These are phyloP conservation scores for Microstroma glucosiphilum DNA, from an alignment of 1,284 basidiomycete genomes.

Conservation along the genomic window DNA sequence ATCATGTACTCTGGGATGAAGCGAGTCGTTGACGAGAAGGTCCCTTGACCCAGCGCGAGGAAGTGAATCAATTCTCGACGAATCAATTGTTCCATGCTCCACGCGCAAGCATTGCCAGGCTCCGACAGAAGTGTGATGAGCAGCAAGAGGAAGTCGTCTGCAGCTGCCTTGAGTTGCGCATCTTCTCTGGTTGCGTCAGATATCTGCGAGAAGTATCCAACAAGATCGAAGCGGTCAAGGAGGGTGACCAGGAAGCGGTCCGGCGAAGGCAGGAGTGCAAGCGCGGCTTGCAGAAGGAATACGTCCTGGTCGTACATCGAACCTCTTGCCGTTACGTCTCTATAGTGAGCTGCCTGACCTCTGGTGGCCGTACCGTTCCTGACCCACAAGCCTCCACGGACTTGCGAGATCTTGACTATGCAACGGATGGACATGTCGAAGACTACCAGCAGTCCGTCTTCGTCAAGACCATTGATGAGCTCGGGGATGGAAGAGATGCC, in stretches of 20 bases:
- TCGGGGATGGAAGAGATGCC: neutral
- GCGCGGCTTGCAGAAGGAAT: constrained; percentile 76
- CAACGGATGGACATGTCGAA: constrained; percentile 46
- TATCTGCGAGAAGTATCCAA: constrained; percentile 63
- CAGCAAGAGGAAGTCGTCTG: constrained; percentile 85
- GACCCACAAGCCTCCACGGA: constrained; percentile 91
- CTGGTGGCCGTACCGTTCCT: constrained; percentile 93
- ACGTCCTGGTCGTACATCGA: constrained; percentile 95
- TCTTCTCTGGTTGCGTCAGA: constrained; percentile 52
- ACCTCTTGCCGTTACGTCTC: constrained; percentile 90
- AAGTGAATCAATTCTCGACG: constrained; percentile 84
- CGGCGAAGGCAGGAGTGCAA: constrained; percentile 66
- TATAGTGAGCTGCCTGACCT: constrained; percentile 91
- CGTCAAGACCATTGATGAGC: constrained; percentile 17
- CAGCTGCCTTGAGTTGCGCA: constrained; percentile 69
- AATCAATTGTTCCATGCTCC: constrained; percentile 65
- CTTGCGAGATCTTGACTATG: constrained; percentile 68
- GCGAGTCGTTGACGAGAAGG: constrained; percentile 87
- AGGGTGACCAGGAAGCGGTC: constrained; percentile 74
- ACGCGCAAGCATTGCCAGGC: constrained; percentile 66
- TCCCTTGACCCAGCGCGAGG: constrained; percentile 76
- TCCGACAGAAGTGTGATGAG: constrained; percentile 83
- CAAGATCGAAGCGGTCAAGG: constrained; percentile 80
- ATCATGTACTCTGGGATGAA: constrained; percentile 81
- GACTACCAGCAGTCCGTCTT: constrained; percentile 28